A percentile compares a stretch with the other conserved stretches of the same genome.
These are phyloP conservation scores for Metschnikowia orientalis DNA, from an alignment of 805 yeast genomes.

Conservation along the genomic window DNA sequence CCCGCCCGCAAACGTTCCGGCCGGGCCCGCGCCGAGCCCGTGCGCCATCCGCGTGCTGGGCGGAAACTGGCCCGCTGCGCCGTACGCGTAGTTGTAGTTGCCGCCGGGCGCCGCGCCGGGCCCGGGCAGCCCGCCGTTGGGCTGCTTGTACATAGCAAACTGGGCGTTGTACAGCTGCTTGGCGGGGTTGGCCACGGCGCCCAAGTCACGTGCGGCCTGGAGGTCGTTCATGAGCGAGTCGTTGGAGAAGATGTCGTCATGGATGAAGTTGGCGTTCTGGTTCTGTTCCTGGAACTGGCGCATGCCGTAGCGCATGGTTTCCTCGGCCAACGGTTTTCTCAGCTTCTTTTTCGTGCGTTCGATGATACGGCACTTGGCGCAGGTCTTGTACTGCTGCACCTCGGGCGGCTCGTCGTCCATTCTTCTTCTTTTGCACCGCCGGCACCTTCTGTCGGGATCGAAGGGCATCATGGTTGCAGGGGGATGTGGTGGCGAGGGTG, in stretches of 20 bases:
- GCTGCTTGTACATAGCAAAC: constrained; percentile 14
- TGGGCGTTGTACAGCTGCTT: constrained; percentile 15
- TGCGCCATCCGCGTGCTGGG: constrained; percentile 6
- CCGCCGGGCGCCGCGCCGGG: constrained; percentile 6
- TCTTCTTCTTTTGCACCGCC: constrained; percentile 56
- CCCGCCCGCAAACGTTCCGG: neutral
- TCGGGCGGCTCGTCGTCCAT: constrained; percentile 53
- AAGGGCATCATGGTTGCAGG: constrained; percentile 18
- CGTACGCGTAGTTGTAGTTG: constrained; percentile 9
- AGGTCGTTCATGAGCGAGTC: constrained; percentile 21
- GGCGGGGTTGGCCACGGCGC: constrained; percentile 10
- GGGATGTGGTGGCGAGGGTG: constrained; percentile 3
- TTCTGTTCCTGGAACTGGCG: constrained; percentile 41
- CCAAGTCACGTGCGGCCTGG: constrained; percentile 13
- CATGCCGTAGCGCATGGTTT: constrained; percentile 43
- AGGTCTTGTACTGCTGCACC: constrained; percentile 52
- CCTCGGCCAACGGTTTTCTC: constrained; percentile 44
- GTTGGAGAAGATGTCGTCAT: constrained; percentile 25
- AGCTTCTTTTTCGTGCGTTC: constrained; percentile 44
- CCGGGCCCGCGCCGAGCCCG: constrained; percentile 2
- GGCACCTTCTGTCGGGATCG: constrained; percentile 39
- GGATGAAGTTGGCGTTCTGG: constrained; percentile 29
- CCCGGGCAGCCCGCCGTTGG: constrained; percentile 3
- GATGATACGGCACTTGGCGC: constrained; percentile 55
- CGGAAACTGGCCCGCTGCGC: constrained; percentile 3